phyloP scores from a whole-genome alignment of 768 basidiomycete species.

The Kwoniella botswanensis region DNA sequence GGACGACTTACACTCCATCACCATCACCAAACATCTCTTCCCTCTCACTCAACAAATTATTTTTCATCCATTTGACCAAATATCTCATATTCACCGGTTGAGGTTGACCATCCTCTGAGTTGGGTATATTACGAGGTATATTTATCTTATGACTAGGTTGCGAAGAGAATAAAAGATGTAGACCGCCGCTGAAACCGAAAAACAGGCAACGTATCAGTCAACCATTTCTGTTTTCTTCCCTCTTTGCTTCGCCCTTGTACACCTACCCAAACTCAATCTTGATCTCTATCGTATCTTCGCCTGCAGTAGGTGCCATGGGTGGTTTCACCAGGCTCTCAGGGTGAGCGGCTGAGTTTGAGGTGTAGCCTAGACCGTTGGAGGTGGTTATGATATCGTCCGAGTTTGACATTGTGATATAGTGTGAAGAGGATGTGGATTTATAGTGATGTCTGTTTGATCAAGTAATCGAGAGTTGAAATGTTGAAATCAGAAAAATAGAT shows the following conservation, averaged over 20 bases:
- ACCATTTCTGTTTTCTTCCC: not conserved
- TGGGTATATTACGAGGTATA: constrained; percentile 36
- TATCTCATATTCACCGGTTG: constrained; percentile 69
- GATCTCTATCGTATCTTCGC: constrained; percentile 50
- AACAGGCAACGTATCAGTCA: not conserved
- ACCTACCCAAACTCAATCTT: constrained; percentile 55
- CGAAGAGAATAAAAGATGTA: constrained; percentile 55
- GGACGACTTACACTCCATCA: constrained; percentile 72
- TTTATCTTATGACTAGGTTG: constrained; percentile 49
- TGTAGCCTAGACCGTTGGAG: constrained; percentile 27
- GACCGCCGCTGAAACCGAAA: constrained; percentile 43
- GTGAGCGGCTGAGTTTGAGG: constrained; percentile 20
- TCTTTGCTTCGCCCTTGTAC: not conserved
- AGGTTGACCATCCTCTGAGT: constrained; percentile 13
- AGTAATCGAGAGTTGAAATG: too few species aligned
- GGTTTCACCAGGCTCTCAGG: constrained; percentile 25
- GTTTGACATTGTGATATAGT: constrained; percentile 1
- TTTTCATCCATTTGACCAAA: constrained; percentile 77
- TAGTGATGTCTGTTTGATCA: too few species aligned
- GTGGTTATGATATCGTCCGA: constrained; percentile 21
- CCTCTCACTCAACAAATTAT: constrained; percentile 79
- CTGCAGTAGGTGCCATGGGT: constrained; percentile 4
- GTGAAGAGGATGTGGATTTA: too few species aligned
- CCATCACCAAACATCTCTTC: constrained; percentile 88
- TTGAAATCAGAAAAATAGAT: too few species aligned